A percentile compares a stretch with the other conserved stretches of the same genome.
phyloP scores from a whole-genome alignment of 2,329 filamentous ascomycete species.

The Fonsecaea nubica region DNA sequence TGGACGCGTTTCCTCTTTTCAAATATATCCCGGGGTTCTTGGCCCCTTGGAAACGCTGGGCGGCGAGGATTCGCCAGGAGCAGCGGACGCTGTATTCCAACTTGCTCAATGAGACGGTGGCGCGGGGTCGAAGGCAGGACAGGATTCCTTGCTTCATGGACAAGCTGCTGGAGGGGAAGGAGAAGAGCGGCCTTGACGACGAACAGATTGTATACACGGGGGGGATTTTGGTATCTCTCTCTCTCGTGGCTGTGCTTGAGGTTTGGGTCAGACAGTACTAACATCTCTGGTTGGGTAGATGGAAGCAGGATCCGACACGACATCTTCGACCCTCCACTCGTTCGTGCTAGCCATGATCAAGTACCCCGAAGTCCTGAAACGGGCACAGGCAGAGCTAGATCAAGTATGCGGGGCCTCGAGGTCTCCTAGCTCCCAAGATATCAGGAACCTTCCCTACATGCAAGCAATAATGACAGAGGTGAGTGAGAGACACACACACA shows the following conservation, averaged over 20 bases:
- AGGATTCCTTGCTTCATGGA: slow-evolving; percentile 30
- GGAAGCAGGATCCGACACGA: slow-evolving; percentile 60
- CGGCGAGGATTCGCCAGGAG: slow-evolving; percentile 37
- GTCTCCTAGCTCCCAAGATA: slow-evolving; percentile 43
- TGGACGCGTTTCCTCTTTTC: slow-evolving; percentile 55
- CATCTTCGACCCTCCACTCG: slow-evolving; percentile 54
- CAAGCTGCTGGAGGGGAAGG: slow-evolving; percentile 19
- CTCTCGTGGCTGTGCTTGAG: too few species aligned
- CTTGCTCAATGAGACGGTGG: slow-evolving; percentile 18
- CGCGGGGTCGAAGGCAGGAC: background rate
- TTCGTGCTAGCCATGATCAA: slow-evolving; percentile 58
- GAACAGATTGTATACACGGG: slow-evolving; percentile 15
- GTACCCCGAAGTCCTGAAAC: slow-evolving; percentile 52
- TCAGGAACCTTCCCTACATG: slow-evolving; percentile 43
- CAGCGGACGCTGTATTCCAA: slow-evolving; percentile 15
- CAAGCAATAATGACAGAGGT: slow-evolving; percentile 44
- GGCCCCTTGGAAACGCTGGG: slow-evolving; percentile 53
- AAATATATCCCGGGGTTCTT: slow-evolving; percentile 53
- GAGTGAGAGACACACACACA: background rate
- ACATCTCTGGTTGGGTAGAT: slow-evolving; percentile 11
- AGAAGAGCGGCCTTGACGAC: slow-evolving; percentile 16
- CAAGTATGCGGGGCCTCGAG: slow-evolving; percentile 44
- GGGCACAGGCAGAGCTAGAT: slow-evolving; percentile 54
- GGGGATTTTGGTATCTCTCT: slow-evolving; percentile 18
- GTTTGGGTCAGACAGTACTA: too few species aligned